Percentiles rank a stretch among this genome's conserved stretches.
phyloP scores from a whole-genome alignment of 2,329 filamentous ascomycete genomes.

The Stagonosporopsis rhizophila region DNA sequence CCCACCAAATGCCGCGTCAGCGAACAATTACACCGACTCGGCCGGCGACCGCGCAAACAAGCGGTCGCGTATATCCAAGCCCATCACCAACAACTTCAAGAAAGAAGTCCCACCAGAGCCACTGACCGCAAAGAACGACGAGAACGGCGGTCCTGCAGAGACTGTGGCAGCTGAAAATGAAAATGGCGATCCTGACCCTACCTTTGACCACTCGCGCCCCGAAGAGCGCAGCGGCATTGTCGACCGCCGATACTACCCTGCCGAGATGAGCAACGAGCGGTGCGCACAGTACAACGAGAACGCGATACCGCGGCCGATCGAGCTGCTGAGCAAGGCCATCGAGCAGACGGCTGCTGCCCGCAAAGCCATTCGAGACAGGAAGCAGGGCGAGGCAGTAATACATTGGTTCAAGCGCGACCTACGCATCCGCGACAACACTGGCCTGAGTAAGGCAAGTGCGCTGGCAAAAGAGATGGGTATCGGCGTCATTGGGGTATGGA shows the following conservation, averaged over 20 bases:
- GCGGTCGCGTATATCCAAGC: conserved; percentile 44
- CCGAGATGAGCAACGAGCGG: conserved; percentile 83
- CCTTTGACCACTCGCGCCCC: conserved; percentile 48
- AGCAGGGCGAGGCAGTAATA: conserved; percentile 67
- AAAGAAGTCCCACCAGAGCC: conserved; percentile 17
- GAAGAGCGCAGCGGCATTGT: conserved; percentile 52
- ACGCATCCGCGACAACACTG: conserved; percentile 75
- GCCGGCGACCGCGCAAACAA: conserved; percentile 47
- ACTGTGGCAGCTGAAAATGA: conserved; percentile 10
- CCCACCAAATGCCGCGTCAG: conserved; percentile 23
- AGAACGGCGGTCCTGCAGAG: conserved; percentile 29
- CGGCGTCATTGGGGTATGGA: conserved; percentile 77
- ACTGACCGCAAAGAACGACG: conserved; percentile 20
- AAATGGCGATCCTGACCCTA: not conserved
- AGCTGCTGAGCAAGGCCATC: conserved; percentile 68
- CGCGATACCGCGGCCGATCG: conserved; percentile 74
- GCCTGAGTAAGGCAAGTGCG: conserved; percentile 70
- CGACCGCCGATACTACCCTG: conserved; percentile 75
- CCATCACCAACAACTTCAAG: conserved; percentile 34
- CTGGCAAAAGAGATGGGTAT: conserved; percentile 71
- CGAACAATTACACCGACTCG: conserved; percentile 44
- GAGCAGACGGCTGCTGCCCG: conserved; percentile 65
- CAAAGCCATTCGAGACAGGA: conserved; percentile 51
- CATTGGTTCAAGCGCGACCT: conserved; percentile 94
- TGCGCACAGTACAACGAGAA: conserved; percentile 76